Evolutionary conservation across 306 rosid species (phyloP), one percentile per base, ranked within the genome.

Genomic region (Arachis hypogaea): DNA sequence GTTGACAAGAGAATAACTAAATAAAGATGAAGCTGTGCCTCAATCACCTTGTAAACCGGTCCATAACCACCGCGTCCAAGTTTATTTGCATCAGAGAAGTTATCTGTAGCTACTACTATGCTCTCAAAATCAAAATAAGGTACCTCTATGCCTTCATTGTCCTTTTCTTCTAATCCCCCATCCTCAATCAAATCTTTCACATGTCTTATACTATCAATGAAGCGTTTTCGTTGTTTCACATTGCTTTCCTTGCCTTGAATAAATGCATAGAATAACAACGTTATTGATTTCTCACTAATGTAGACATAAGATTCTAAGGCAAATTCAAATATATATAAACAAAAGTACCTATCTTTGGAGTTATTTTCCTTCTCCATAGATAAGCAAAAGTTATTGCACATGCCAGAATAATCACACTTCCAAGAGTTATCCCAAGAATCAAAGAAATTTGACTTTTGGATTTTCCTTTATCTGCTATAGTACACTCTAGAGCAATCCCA

Each of bases 61-160:
- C 90, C 90, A 41, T 79, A 84, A 6, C 90, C 90, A 18, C 88
- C 90, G n/a, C 22, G 71, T 50, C 88, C 86, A 0, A 86, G 72
- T 64, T 81, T 78, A 28, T 83, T 83, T 16, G 43, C 66, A 7
- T 78, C 63, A 16, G 88, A 81, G 70, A 86, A 86, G 68, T 76
- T 66, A 43, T 79, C 59, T 16, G 86, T 84, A 16, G 86, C 88
- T 1, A 0, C 58, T 7, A 81, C 16, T 45, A 86, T 56, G 29
- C 56, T 49, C 9, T 54, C 74, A 3, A 81, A 52, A 43, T 75
- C 51, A 40, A 69, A 76, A 59, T 73, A 68, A 0, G 87, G 82
- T 16, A 86, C 82, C 46, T 82, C 83, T 56, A 83, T 51, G 40
- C 49, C 78, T 62, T 71, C 64, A n/a, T 43, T 74, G 16, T 76